These are phyloP conservation scores for peach (Prunus persica) DNA, from an alignment of 306 rosid genomes.

Conservation along the genomic window Prunus_persica_NCBIv2 NC_034009.1:25283501-25284000, in stretches of 20 bases:
- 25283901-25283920: neutral
- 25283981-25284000: constrained; percentile 47
- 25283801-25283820: neutral
- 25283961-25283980: constrained; percentile 51
- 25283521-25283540: neutral
- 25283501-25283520: neutral
- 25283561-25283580: neutral
- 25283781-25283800: neutral
- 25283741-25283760: neutral
- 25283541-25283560: neutral
- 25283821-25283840: constrained; percentile 1
- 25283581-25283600: neutral
- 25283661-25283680: neutral
- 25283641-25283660: constrained; percentile 4
- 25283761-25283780: constrained; percentile 23
- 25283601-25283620: neutral
- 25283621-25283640: neutral
- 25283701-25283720: neutral
- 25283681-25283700: neutral
- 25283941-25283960: constrained; percentile 59
- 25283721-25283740: constrained; percentile 27
- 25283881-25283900: neutral
- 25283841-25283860: neutral
- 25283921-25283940: constrained; percentile 50
- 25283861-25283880: neutral